A percentile compares a stretch with the other conserved stretches of the same genome.
Conservation (phyloP, 2,329 filamentous ascomycete genomes). For the Chrysoporthe puriensis region DNA sequence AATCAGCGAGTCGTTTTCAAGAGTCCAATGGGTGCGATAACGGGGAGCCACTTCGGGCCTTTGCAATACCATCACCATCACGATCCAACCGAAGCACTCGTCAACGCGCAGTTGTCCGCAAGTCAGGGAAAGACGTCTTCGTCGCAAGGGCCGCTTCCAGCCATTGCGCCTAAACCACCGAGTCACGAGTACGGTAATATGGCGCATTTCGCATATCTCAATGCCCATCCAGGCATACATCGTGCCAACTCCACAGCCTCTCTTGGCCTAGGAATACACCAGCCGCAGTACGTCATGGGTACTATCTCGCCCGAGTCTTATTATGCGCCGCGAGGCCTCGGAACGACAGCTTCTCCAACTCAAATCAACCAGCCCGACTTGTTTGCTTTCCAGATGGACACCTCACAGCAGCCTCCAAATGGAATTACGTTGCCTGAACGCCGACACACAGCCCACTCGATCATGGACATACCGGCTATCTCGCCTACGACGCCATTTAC, state of each 20-base stretch:
- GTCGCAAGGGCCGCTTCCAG: slow-evolving; percentile 43
- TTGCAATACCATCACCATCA: slow-evolving; percentile 47
- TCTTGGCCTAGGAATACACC: slow-evolving; percentile 22
- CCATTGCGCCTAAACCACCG: slow-evolving; percentile 58
- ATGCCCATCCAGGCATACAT: slow-evolving; percentile 38
- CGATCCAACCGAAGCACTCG: slow-evolving; percentile 49
- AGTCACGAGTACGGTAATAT: slow-evolving; percentile 40
- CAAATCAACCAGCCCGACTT: slow-evolving; percentile 23
- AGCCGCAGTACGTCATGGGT: slow-evolving; percentile 27
- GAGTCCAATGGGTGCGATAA: slow-evolving; percentile 65
- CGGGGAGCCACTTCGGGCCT: slow-evolving; percentile 50
- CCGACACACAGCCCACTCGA: slow-evolving; percentile 16
- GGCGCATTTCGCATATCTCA: slow-evolving; percentile 36
- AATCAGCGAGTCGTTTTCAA: slow-evolving; percentile 82
- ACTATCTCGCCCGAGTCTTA: slow-evolving; percentile 19
- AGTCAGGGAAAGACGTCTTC: slow-evolving; percentile 44
- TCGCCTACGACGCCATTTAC: slow-evolving; percentile 14
- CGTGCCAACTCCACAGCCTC: slow-evolving; percentile 31
- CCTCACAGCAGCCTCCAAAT: slow-evolving; percentile 10
- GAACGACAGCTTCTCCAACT: slow-evolving; percentile 13
- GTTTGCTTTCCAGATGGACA: slow-evolving; percentile 17
- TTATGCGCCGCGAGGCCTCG: slow-evolving; percentile 10
- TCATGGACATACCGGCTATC: slow-evolving; percentile 9
- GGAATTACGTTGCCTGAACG: slow-evolving; percentile 7
- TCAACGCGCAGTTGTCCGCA: slow-evolving; percentile 48